Conservation (phyloP, 495 filamentous ascomycete species). For the Mytilinidion resinicola region DNA sequence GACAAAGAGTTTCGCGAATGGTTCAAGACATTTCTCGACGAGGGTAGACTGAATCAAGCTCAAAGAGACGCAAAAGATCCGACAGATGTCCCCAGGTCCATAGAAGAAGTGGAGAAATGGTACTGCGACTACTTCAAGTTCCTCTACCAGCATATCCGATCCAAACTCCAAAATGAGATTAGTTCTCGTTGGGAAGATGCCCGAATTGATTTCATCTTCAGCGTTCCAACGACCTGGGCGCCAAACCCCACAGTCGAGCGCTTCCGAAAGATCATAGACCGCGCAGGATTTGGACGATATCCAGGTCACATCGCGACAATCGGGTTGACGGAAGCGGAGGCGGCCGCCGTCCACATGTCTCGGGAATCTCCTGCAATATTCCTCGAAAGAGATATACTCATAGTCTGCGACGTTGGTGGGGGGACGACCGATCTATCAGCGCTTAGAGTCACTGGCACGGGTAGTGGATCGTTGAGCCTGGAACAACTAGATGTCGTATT, state of each 20-base stretch:
- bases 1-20: constrained; percentile 41
- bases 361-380: constrained; percentile 33
- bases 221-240: constrained; percentile 62
- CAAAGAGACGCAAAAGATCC: constrained; percentile 28
- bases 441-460: constrained; percentile 24
- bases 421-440: constrained; percentile 42
- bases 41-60: constrained; percentile 35
- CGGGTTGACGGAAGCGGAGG: constrained; percentile 61
- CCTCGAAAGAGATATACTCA: constrained; percentile 37
- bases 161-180: constrained; percentile 39
- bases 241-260: constrained; percentile 50
- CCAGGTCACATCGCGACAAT: constrained; percentile 46
- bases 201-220: constrained; percentile 58
- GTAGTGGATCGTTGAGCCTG: constrained; percentile 24
- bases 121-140: constrained; percentile 43
- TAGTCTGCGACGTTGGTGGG: constrained; percentile 51
- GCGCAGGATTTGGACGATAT: constrained; percentile 46
- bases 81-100: constrained; percentile 11
- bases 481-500: constrained; percentile 36
- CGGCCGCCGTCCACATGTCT: constrained; percentile 53
- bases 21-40: constrained; percentile 57
- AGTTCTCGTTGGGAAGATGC: constrained; percentile 38
- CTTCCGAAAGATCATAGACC: constrained; percentile 45
- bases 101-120: constrained; percentile 46
- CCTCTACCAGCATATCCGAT: constrained; percentile 48